phyloP scores from a whole-genome alignment of 2,329 filamentous ascomycete species.

The Neophaeococcomyces mojaviensis region DNA sequence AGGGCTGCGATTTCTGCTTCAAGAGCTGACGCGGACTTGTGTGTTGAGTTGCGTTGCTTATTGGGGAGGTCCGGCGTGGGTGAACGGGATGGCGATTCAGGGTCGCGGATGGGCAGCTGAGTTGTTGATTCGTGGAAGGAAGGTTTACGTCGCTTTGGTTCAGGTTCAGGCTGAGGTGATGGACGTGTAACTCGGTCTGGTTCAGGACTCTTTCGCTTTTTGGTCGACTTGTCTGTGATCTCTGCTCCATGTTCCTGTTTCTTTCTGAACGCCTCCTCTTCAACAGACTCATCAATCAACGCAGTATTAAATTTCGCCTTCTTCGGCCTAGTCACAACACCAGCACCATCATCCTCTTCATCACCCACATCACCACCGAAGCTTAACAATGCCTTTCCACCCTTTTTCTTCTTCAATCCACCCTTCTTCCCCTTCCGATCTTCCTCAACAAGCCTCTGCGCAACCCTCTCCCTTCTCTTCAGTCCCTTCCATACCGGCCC shows the following conservation, averaged over 20 bases:
- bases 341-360: conserved; percentile 27
- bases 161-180: conserved; percentile 17
- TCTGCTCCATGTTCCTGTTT: neutral
- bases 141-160: conserved; percentile 26
- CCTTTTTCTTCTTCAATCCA: conserved; percentile 38
- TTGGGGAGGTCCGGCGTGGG: conserved; percentile 23
- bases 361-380: conserved; percentile 40
- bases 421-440: conserved; percentile 27
- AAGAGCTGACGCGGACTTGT: conserved; percentile 15
- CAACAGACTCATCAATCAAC: conserved; percentile 31
- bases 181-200: conserved; percentile 26
- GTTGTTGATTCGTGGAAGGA: conserved; percentile 35
- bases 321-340: conserved; percentile 30
- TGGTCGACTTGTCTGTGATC: conserved; percentile 5
- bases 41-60: conserved; percentile 30
- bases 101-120: conserved; percentile 39
- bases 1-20: conserved; percentile 40
- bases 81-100: conserved; percentile 33
- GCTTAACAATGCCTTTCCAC: conserved; percentile 38
- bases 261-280: conserved; percentile 7
- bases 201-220: conserved; percentile 18
- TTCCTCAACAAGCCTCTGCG: conserved; percentile 21
- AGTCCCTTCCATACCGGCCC: conserved; percentile 33
- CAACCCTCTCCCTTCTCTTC: conserved; percentile 33
- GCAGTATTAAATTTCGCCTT: conserved; percentile 44